These are phyloP conservation scores for Dactylellina haptotyla DNA, from an alignment of 2,329 filamentous ascomycete genomes.

Conservation along the genomic window DNA sequence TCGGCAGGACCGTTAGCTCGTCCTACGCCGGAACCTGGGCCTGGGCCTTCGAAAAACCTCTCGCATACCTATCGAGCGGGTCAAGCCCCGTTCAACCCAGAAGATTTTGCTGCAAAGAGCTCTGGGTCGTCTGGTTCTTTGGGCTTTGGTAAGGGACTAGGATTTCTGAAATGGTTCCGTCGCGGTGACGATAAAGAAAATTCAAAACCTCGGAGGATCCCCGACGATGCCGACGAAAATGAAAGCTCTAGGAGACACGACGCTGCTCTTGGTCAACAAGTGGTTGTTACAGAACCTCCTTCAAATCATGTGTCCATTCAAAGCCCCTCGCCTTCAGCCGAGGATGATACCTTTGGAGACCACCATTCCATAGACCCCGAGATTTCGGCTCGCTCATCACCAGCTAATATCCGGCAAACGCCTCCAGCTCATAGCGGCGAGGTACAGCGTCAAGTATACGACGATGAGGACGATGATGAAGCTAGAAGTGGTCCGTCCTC, in stretches of 20 bases:
- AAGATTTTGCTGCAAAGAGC: slow-evolving; percentile 30
- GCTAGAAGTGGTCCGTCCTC: slow-evolving; percentile 12
- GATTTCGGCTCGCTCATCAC: slow-evolving; percentile 9
- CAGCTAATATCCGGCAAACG: neutral
- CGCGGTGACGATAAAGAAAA: slow-evolving; percentile 10
- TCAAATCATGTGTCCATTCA: slow-evolving; percentile 29
- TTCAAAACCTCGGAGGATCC: slow-evolving; percentile 5
- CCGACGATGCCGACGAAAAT: slow-evolving; percentile 12
- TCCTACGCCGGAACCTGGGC: slow-evolving; percentile 4
- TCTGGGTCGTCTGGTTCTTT: slow-evolving; percentile 11
- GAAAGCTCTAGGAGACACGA: slow-evolving; percentile 10
- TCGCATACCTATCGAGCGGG: slow-evolving; percentile 43
- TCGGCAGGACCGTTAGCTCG: neutral
- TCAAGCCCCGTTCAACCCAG: slow-evolving; percentile 46
- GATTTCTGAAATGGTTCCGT: slow-evolving; percentile 34
- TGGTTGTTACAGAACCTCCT: neutral
- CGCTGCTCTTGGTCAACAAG: slow-evolving; percentile 27
- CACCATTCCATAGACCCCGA: slow-evolving; percentile 45
- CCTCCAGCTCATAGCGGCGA: neutral
- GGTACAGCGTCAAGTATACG: neutral
- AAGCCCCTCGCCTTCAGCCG: neutral
- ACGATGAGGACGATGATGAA: slow-evolving; percentile 5
- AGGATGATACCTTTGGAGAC: slow-evolving; percentile 35
- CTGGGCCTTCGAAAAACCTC: slow-evolving; percentile 29
- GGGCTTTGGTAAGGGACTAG: slow-evolving; percentile 22